Percentiles rank a stretch among this genome's conserved stretches.
These are phyloP conservation scores for Nicotiana tomentosiformis DNA, from an alignment of 257 asterid species.

Conservation along the genomic window DNA sequence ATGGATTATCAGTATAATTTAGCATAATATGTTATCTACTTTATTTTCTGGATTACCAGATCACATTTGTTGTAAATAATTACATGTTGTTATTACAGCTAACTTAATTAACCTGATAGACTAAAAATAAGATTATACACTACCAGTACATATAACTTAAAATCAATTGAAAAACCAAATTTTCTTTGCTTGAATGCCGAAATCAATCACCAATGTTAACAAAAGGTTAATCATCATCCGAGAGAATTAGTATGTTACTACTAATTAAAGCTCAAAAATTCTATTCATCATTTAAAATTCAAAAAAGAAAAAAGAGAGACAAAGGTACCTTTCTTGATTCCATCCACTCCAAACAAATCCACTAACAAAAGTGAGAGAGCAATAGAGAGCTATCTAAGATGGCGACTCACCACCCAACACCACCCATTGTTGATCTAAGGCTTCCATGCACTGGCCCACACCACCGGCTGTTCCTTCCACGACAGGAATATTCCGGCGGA, in stretches of 20 bases:
- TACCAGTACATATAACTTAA: background rate
- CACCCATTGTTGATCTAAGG: conserved; percentile 32
- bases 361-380: conserved; percentile 32
- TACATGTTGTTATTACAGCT: background rate
- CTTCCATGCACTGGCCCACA: conserved; percentile 99
- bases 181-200: conserved; percentile 1
- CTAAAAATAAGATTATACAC: background rate
- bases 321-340: conserved; percentile 23
- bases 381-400: conserved; percentile 5
- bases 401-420: conserved; percentile 1
- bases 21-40: no score
- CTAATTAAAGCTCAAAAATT: background rate
- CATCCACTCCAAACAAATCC: conserved; percentile 24
- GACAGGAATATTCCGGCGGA: conserved; percentile 90
- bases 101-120: background rate
- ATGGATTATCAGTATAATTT: background rate
- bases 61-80: background rate
- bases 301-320: background rate
- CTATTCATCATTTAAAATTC: background rate
- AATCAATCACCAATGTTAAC: conserved; percentile 9
- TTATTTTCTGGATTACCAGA: background rate
- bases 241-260: conserved; percentile 3
- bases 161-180: background rate
- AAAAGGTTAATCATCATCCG: conserved; percentile 6
- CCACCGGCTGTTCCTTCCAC: conserved; percentile 97